A percentile compares a stretch with the other conserved stretches of the same genome.
phyloP scores from a whole-genome alignment of 805 yeast species.

The Kurtzmaniella fragi region DNA sequence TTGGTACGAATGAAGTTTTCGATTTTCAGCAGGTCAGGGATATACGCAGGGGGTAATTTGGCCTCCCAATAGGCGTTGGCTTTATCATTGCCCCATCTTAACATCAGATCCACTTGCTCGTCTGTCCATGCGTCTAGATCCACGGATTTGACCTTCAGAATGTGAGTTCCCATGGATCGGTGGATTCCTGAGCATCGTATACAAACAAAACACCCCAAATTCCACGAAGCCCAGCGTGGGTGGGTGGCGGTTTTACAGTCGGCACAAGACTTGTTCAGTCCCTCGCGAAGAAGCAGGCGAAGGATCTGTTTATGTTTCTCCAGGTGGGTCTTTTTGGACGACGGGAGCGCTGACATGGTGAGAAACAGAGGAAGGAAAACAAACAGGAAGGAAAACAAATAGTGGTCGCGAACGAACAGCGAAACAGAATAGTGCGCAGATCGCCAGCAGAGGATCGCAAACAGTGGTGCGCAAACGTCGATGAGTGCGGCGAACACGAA shows the following conservation, averaged over 20 bases:
- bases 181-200: constrained; percentile 96
- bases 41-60: constrained; percentile 60
- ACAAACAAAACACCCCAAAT: constrained; percentile 86
- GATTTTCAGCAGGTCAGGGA: constrained; percentile 79
- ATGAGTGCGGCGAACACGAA: too few relatives aligned
- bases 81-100: constrained; percentile 77
- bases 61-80: constrained; percentile 87
- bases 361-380: background rate
- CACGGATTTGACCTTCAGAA: constrained; percentile 86
- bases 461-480: too few relatives aligned
- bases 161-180: constrained; percentile 92
- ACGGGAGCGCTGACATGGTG: constrained; percentile 29
- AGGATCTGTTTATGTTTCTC: constrained; percentile 66
- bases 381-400: background rate
- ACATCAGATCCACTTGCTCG: constrained; percentile 78
- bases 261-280: constrained; percentile 74
- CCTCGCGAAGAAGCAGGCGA: constrained; percentile 69
- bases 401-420: background rate
- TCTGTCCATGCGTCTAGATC: constrained; percentile 97
- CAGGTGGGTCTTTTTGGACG: constrained; percentile 40
- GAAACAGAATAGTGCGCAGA: too few relatives aligned
- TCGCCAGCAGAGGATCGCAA: too few relatives aligned
- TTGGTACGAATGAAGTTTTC: constrained; percentile 89
- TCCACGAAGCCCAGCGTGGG: constrained; percentile 99
- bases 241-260: constrained; percentile 88